Base-by-base conservation (phyloP, 805 yeast species). In the Blastobotrys americana region DNA sequence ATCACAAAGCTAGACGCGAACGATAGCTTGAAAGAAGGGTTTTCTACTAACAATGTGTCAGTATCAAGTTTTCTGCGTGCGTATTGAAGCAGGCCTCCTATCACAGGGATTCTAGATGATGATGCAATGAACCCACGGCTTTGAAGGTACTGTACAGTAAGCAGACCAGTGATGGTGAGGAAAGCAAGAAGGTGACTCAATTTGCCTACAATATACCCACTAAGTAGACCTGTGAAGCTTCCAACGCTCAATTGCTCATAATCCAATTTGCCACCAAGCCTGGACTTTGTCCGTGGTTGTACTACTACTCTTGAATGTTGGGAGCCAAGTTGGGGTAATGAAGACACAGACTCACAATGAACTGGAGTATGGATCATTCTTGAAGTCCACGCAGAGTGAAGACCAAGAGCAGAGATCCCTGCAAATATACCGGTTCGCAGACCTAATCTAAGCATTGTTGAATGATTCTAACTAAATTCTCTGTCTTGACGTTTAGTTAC, bases 241-340 rank as follows among this genome's bases (percentile, higher is more conserved):
- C 87, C 87, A 46, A 78, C 61, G 13, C 84, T 71, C 54, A 81
- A 64, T 54, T 81, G 82, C 53, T 73, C 73, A 56, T 80, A 81
- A 61, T 77, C 74, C 50, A 80, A 62, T 45, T 60, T 65, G 2
- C 55, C 55, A 9, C 51, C 53, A 17, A 52, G 40, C 5, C 53
- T 45, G n/a, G n/a, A n/a, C n/a, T n/a, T n/a, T n/a, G n/a, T n/a
- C n/a, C n/a, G n/a, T n/a, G n/a, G n/a, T n/a, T n/a, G n/a, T n/a
- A n/a, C n/a, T n/a, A n/a, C n/a, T n/a, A n/a, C n/a, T n/a, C n/a
- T n/a, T n/a, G n/a, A n/a, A n/a, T n/a, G n/a, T n/a, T n/a, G n/a
- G n/a, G n/a, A n/a, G n/a, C n/a, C n/a, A n/a, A n/a, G n/a, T n/a
- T n/a, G n/a, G n/a, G n/a, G n/a, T n/a, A n/a, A n/a, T n/a, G n/a